Base-by-base conservation (phyloP, 1,284 basidiomycete species). In the Rhodotorula sp. region DNA sequence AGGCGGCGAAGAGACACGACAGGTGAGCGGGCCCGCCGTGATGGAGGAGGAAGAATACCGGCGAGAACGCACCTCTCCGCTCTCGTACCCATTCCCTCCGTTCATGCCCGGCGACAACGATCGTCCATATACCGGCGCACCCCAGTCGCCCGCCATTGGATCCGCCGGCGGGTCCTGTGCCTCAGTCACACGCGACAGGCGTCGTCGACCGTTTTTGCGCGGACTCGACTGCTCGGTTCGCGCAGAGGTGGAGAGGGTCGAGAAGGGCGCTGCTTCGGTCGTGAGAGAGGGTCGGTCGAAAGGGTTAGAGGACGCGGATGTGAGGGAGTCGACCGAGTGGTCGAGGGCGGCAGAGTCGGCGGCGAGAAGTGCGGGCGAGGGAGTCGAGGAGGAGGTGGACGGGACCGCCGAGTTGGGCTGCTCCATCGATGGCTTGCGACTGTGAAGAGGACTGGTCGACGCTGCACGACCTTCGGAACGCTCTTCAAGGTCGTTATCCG, bases 61-160 rank as follows among this genome's bases (percentile, higher is more conserved):
- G 6, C 1, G 44, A 27, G 0, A 11, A 29, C 61, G 44, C 59
- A 60, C 70, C 59, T 68, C 70, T 5, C 58, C 70, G 24, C 66
- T 68, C 15, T 71, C 72, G 39, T 74, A 71, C 30, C 56, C 72
- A 5, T 57, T 62, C 4, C 70, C 56, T 9, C 67, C 72, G 32
- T 66, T 68, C 63, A 71, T 53, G 22, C 52, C 68, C 20, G 71
- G 66, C 2, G 48, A 55, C 29, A 74, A 34, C 4, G 48, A 52
- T 24, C 62, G 22, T 9, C 67, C 67, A 30, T 64, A 69, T 2
- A 47, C 57, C 17, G 70, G 70, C 19, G 36, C 64, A n/a, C 59
- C 57, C 73, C 71, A 74, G 44, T 74, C 73, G 4, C 73, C 73
- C 15, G 71, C 68, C 73, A 74, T 72, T 13, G 68, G 68, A 44